phyloP scores from a whole-genome alignment of 2,329 filamentous ascomycete genomes.

The Mariannaea elegans region DNA sequence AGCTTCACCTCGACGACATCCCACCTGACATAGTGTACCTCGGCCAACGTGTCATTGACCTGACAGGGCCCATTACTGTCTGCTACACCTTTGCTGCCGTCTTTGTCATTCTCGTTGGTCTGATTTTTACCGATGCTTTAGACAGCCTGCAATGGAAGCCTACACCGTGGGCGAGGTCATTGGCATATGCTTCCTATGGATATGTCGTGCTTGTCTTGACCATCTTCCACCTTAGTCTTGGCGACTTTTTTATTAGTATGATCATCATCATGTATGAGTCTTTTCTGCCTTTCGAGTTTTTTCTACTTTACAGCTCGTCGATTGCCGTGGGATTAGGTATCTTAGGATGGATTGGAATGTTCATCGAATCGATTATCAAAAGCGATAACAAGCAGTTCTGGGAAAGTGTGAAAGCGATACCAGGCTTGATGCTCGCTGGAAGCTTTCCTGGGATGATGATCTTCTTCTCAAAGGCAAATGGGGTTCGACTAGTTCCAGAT shows the following conservation, averaged over 20 bases:
- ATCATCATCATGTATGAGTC: slow-evolving; percentile 1
- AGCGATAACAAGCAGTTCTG: not conserved
- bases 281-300: not conserved
- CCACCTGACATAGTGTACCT: slow-evolving; percentile 5
- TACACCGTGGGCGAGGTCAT: not conserved
- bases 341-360: not conserved
- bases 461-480: not conserved
- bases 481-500: slow-evolving; percentile 4
- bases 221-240: slow-evolving; percentile 4
- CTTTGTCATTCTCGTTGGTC: not conserved
- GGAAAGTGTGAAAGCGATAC: not conserved
- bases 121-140: not conserved
- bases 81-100: slow-evolving; percentile 10
- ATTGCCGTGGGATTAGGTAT: not conserved
- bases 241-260: not conserved
- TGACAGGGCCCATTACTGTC: slow-evolving; percentile 11
- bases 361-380: not conserved
- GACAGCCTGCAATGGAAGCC: not conserved
- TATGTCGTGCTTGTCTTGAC: slow-evolving; percentile 1
- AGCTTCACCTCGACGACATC: slow-evolving; percentile 10
- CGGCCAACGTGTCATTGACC: slow-evolving; percentile 12
- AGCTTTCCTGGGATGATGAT: not conserved
- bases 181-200: not conserved
- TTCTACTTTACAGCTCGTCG: not conserved
- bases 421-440: not conserved